Base-by-base conservation (phyloP, 2,329 filamentous ascomycete species). In the Aspergillus sergii region DNA sequence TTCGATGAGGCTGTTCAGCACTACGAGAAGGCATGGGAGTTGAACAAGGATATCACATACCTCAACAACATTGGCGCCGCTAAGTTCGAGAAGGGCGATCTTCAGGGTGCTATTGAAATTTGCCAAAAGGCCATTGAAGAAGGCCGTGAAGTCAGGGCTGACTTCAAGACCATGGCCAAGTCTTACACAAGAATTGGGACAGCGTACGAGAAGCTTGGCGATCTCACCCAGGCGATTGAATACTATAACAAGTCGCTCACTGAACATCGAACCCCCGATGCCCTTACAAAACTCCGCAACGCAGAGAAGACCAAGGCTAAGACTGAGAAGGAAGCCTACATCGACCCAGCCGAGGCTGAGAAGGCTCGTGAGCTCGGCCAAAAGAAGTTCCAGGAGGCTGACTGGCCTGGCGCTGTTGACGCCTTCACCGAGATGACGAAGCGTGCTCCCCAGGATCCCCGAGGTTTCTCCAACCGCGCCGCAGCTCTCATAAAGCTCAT, bases 151-250 rank as follows among this genome's bases (percentile, higher is more conserved):
- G 89, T 96, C 71, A 91, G 93, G 61, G 94, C 95, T 67, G 95
- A 99, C 82, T 99, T 98, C 85, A 99, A 99, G 88, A 86, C 94
- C 75, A 94, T 99, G 69, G 94, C 96, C 76, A 98, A 97, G 88
- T 92, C 94, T n/a, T 97, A 95, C 73, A 93, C 94, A 45, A 93
- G 95, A 71, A 96, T 99, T 70, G 95, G 95, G 68, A 87, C 89
- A n/a, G 89, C 94, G 0, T 93, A 98, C 77, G 95, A 99, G 85
- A 97, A 93, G 82, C 81, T 90, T 76, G 92, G 91, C 69, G 91
- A 98, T 71, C 82, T 95, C 12, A 78, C 86, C 60, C 87, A 89
- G 64, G 95, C 96, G 28, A 88, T 99, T 67, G 89, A 92, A 70
- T 92, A 92, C 84, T 99, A 94, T 85, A 90, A 97, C 81, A 93